Conservation (phyloP, 1,284 basidiomycete species). For the Fomitopsis pinicola region DNA sequence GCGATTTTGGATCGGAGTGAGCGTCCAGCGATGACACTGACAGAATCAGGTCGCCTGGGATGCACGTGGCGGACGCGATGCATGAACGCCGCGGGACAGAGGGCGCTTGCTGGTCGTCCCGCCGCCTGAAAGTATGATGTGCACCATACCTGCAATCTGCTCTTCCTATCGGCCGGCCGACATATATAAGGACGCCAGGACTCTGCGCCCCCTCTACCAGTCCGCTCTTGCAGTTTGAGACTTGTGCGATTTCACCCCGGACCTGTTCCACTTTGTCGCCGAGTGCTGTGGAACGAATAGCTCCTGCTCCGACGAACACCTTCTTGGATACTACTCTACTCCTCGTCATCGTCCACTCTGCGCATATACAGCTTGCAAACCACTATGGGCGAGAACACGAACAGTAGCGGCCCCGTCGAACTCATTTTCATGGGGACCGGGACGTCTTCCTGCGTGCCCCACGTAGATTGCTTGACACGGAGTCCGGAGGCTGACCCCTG, state of each 20-base stretch:
- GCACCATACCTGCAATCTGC: background rate
- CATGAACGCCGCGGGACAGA: background rate
- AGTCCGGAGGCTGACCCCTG: conserved; percentile 46
- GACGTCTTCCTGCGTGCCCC: conserved; percentile 65
- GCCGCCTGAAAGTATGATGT: background rate
- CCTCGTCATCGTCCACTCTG: background rate
- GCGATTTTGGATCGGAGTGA: background rate
- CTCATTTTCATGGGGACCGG: conserved; percentile 74
- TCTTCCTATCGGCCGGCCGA: background rate
- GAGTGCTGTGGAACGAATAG: background rate
- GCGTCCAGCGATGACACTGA: background rate
- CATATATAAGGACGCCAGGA: background rate
- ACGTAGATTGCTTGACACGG: conserved; percentile 62
- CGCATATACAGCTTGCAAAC: conserved; percentile 17
- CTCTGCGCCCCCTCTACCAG: background rate
- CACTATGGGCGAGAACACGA: conserved; percentile 13
- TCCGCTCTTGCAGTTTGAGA: background rate
- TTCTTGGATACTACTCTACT: background rate
- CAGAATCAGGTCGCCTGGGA: background rate
- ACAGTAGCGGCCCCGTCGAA: conserved; percentile 34
- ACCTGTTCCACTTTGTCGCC: background rate
- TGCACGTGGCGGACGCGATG: background rate
- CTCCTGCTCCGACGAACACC: background rate
- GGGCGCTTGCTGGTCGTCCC: background rate
- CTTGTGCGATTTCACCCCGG: background rate